Conservation (phyloP, 2,329 filamentous ascomycete species). For the Fusarium equiseti region DNA sequence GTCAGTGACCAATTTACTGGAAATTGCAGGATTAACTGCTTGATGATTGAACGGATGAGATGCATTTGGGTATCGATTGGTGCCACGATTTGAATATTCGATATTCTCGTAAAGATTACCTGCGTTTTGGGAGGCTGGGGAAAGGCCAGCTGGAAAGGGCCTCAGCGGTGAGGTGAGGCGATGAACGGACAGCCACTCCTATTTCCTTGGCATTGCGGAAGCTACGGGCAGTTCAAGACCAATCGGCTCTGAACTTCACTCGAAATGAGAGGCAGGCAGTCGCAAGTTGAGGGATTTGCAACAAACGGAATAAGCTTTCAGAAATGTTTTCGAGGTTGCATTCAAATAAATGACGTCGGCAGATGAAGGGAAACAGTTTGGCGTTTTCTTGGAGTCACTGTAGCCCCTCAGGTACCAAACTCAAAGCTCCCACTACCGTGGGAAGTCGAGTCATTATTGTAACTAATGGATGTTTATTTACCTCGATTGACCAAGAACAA, state of each 20-base stretch:
- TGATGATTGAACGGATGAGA: neutral
- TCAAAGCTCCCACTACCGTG: constrained; percentile 1
- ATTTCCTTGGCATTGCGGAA: constrained; percentile 37
- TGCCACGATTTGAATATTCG: constrained; percentile 33
- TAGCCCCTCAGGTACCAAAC: neutral
- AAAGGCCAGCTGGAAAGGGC: constrained; percentile 9
- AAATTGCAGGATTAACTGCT: neutral
- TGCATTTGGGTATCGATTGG: constrained; percentile 17
- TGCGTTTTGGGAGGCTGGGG: constrained; percentile 18
- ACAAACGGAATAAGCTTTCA: neutral
- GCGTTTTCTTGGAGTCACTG: constrained; percentile 4
- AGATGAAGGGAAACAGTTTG: neutral
- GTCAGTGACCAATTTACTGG: constrained; percentile 7
- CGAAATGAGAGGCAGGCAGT: no score
- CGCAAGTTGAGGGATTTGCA: neutral
- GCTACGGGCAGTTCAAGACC: constrained; percentile 14
- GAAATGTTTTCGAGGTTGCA: constrained; percentile 10
- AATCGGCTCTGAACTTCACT: neutral
- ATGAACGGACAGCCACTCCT: constrained; percentile 21
- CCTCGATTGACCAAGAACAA: neutral
- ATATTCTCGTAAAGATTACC: constrained; percentile 6
- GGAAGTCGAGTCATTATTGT: constrained; percentile 2
- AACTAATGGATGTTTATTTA: neutral
- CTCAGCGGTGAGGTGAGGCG: constrained; percentile 39
- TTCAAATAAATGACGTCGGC: constrained; percentile 15